Evolutionary conservation across 1,284 basidiomycete species (phyloP).

Genomic region (Puccinia polysora): DNA sequence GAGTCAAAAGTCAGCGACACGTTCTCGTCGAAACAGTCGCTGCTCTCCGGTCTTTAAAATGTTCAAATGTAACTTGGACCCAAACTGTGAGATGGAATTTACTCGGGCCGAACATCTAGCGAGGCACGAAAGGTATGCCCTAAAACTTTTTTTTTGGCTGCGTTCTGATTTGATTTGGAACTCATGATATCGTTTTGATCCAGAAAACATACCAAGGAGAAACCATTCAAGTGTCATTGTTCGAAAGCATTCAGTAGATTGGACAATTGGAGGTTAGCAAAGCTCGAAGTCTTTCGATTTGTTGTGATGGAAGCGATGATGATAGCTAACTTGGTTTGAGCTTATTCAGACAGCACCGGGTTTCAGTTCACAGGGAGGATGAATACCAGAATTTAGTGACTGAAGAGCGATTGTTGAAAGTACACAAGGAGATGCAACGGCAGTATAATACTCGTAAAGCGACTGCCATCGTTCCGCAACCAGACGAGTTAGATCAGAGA

Average conservation of each 20-base stretch:
- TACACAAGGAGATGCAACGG: slow-evolving; percentile 39
- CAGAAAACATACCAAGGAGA: slow-evolving; percentile 41
- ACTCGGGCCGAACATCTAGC: slow-evolving; percentile 41
- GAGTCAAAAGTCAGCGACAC: background rate
- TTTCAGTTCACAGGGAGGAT: slow-evolving; percentile 29
- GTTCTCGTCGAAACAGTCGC: background rate
- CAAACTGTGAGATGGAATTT: slow-evolving; percentile 38
- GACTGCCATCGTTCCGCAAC: slow-evolving; percentile 1
- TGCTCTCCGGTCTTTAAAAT: slow-evolving; percentile 30
- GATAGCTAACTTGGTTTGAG: background rate
- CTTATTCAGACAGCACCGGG: slow-evolving; percentile 26
- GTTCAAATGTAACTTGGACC: slow-evolving; percentile 40
- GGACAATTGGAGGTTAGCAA: slow-evolving; percentile 41
- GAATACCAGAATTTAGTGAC: slow-evolving; percentile 14
- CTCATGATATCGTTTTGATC: background rate
- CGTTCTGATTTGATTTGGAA: background rate
- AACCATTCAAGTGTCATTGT: slow-evolving; percentile 41
- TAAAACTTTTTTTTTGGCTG: background rate
- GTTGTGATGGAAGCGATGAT: background rate
- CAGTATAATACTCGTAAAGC: slow-evolving; percentile 29
- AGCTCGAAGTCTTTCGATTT: background rate
- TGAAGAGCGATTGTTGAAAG: slow-evolving; percentile 27
- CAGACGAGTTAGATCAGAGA: slow-evolving; percentile 4
- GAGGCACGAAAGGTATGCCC: slow-evolving; percentile 31
- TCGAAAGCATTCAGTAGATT: slow-evolving; percentile 34